Evolutionary conservation across 805 yeast species (phyloP).

Genomic region (Pichia paraexigua): DNA sequence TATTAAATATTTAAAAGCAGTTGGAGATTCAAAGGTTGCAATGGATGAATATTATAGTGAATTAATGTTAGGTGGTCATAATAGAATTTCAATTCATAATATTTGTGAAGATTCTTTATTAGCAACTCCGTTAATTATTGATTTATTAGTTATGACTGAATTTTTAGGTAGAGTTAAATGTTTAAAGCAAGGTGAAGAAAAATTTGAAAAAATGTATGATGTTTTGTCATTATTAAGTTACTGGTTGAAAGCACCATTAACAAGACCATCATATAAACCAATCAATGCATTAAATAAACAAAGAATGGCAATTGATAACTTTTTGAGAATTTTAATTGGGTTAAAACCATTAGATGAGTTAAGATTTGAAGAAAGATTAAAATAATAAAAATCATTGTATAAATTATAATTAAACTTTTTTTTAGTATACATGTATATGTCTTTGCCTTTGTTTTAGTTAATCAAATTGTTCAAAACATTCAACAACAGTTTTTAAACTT

Average conservation of each 20-base stretch:
- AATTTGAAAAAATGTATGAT: conserved; percentile 66
- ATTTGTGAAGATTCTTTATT: conserved; percentile 93
- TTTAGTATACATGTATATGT: not conserved
- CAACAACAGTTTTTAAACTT: conserved; percentile 65
- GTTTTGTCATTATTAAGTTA: conserved; percentile 81
- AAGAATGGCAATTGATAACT: conserved; percentile 85
- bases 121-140: conserved; percentile 92
- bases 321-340: conserved; percentile 83
- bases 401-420: not conserved
- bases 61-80: conserved; percentile 96
- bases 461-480: conserved; percentile 69
- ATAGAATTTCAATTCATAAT: conserved; percentile 87
- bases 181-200: conserved; percentile 43
- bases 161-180: conserved; percentile 81
- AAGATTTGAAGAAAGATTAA: conserved; percentile 86
- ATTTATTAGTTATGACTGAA: conserved; percentile 83
- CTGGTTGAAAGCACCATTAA: conserved; percentile 95
- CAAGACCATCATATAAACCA: conserved; percentile 83
- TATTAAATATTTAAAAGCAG: conserved; percentile 89
- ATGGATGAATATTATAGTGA: conserved; percentile 98
- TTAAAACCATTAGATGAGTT: conserved; percentile 84
- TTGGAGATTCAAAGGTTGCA: conserved; percentile 94
- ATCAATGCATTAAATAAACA: conserved; percentile 94
- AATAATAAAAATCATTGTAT: conserved; percentile 13
- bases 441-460: not conserved